phyloP scores from a whole-genome alignment of 129 eudicot genomes.

The Artemisia argyi region DNA sequence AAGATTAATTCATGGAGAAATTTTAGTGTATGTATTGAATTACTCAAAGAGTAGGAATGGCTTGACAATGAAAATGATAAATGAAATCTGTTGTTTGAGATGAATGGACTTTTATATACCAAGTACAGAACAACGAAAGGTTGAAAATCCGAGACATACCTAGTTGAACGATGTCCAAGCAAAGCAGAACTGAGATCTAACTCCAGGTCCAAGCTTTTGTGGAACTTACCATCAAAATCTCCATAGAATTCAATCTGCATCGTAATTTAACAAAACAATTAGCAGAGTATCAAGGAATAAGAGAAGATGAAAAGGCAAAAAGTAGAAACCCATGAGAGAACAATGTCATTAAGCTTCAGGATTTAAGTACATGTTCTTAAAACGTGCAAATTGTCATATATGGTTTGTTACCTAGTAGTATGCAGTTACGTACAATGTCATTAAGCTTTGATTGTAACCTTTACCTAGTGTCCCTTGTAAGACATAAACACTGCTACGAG shows the following conservation, averaged over 20 bases:
- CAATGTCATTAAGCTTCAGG: too few species aligned
- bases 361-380: too few species aligned
- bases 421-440: too few species aligned
- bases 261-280: background rate
- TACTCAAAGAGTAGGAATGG: background rate
- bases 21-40: background rate
- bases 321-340: too few species aligned
- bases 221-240: slow-evolving; percentile 93
- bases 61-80: background rate
- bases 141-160: slow-evolving; percentile 38
- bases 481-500: too few species aligned
- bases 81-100: background rate
- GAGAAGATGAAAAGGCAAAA: too few species aligned
- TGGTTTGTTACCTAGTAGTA: too few species aligned
- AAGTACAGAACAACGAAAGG: background rate
- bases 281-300: background rate
- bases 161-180: slow-evolving; percentile 91
- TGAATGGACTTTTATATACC: background rate
- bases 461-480: too few species aligned
- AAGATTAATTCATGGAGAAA: background rate
- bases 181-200: slow-evolving; percentile 84
- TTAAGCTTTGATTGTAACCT: too few species aligned
- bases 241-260: slow-evolving; percentile 90
- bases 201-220: slow-evolving; percentile 77
- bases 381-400: too few species aligned